Base-by-base conservation (phyloP, 345 rosid genomes). In the Eucalyptus sp. region DNA sequence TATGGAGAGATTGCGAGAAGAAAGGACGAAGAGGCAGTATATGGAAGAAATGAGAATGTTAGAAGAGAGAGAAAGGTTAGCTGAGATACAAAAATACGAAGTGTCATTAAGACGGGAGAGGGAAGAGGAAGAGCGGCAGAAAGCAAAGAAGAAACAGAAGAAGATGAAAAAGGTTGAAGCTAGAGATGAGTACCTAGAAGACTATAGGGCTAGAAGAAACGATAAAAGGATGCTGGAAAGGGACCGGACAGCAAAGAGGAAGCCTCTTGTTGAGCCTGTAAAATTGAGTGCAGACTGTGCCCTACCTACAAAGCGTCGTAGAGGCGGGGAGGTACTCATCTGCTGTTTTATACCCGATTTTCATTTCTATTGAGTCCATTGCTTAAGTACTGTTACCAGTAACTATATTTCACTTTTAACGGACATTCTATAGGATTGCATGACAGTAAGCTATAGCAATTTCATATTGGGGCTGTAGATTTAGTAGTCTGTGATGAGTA, bases 281-380 rank as follows among this genome's bases (percentile, higher is more conserved):
- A 91, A 79, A 50, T 91, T 90, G 89, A 90, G 94, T 71, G 90
- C 95, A 62, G 97, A 96, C 87, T 92, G 87, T 89, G 94, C 91
- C 56, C 93, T 96, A 25, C 94, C 95, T 87, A 91, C 98, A 58
- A 98, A 98, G 92, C 97, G 98, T 43, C 98, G 97, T 27, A 97
- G 96, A 93, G 98, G 94, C 51, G 99, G 99, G 90, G 98, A 96
- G 99, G 99, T 97, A 96, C 88, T 87, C 49, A 64, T 48, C 48
- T 87, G 9, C 76, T 89, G 64, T 8, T 87, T 91, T 58, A 89
- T 88, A 44, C 52, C 46, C 33, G 11, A 60, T 60, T 20, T 13
- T 87, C 84, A 76, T 76, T 41, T 37, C 48, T 76, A 22, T 76
- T 41, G 46, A 76, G 48, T 76, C 84, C 15, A 25, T 76, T 76